Evolutionary conservation across 305 asterid species (phyloP).

Genomic region (Rubia occidens): DNA sequence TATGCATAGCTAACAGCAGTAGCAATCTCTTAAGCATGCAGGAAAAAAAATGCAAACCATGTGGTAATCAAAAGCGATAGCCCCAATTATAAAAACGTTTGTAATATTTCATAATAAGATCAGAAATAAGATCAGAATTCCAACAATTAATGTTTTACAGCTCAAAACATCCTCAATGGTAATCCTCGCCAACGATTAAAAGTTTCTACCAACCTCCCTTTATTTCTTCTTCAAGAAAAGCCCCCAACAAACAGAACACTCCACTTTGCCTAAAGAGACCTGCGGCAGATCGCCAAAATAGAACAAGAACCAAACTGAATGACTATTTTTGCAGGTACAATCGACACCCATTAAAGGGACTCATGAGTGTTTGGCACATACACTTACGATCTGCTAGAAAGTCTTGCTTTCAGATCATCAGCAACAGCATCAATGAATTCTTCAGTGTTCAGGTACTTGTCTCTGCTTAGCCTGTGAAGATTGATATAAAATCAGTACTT

Average conservation of each 20-base stretch:
- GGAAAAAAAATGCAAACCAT: too few relatives aligned
- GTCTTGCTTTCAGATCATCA: constrained; percentile 63
- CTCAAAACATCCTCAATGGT: constrained; percentile 11
- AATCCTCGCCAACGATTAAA: background rate
- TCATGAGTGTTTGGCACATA: constrained; percentile 9
- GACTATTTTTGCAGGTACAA: background rate
- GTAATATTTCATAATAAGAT: background rate
- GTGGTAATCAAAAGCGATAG: too few relatives aligned
- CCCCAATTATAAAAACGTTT: background rate
- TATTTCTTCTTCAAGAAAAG: constrained; percentile 12
- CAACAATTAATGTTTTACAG: constrained; percentile 8
- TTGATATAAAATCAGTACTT: background rate
- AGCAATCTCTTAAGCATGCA: too few relatives aligned
- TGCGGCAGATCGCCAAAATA: background rate
- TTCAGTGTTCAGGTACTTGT: constrained; percentile 59
- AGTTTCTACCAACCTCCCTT: constrained; percentile 3
- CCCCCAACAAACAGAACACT: constrained; percentile 5
- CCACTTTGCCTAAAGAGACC: constrained; percentile 21
- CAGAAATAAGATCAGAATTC: background rate
- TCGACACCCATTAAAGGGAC: background rate
- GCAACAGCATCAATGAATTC: constrained; percentile 90
- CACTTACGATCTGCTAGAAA: constrained; percentile 36
- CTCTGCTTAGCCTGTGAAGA: constrained; percentile 46
- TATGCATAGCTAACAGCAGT: too few relatives aligned
- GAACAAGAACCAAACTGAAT: background rate